Percentiles rank a stretch among this genome's conserved stretches.
phyloP scores from a whole-genome alignment of 2,329 filamentous ascomycete genomes.

The Hypomyces rosellus region DNA sequence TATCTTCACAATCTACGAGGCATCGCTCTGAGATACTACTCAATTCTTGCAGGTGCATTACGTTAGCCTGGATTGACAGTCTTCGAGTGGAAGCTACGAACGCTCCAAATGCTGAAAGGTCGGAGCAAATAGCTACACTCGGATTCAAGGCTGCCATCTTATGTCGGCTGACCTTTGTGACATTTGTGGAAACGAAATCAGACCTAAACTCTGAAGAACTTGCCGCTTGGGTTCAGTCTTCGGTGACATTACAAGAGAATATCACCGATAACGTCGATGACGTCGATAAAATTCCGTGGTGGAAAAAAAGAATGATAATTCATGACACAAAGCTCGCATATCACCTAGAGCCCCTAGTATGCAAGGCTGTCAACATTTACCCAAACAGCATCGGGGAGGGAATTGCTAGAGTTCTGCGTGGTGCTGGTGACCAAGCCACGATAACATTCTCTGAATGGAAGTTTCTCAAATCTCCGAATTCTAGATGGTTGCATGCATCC shows the following conservation, averaged over 20 bases:
- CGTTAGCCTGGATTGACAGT: constrained; percentile 42
- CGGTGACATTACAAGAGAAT: constrained; percentile 23
- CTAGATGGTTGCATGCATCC: not conserved
- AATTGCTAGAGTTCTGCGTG: not conserved
- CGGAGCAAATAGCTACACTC: constrained; percentile 30
- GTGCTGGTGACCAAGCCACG: not conserved
- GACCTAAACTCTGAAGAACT: constrained; percentile 7
- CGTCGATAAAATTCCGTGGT: no score
- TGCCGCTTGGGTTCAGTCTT: constrained; percentile 17
- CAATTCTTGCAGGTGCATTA: constrained; percentile 33
- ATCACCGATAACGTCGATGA: constrained; percentile 14
- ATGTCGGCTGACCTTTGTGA: constrained; percentile 37
- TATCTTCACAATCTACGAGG: constrained; percentile 6
- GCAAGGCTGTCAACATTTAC: not conserved
- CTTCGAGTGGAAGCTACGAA: constrained; percentile 40
- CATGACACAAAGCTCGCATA: constrained; percentile 16
- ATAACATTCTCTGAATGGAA: not conserved
- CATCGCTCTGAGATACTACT: constrained; percentile 30
- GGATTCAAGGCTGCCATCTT: constrained; percentile 51
- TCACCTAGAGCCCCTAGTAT: not conserved
- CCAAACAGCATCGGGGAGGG: not conserved
- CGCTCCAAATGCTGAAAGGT: constrained; percentile 29
- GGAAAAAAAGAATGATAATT: no score
- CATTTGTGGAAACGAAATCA: not conserved
- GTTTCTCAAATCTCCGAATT: not conserved